Evolutionary conservation across 352 stramenopile species (phyloP).

Genomic region (Plasmopara halstedii): DNA sequence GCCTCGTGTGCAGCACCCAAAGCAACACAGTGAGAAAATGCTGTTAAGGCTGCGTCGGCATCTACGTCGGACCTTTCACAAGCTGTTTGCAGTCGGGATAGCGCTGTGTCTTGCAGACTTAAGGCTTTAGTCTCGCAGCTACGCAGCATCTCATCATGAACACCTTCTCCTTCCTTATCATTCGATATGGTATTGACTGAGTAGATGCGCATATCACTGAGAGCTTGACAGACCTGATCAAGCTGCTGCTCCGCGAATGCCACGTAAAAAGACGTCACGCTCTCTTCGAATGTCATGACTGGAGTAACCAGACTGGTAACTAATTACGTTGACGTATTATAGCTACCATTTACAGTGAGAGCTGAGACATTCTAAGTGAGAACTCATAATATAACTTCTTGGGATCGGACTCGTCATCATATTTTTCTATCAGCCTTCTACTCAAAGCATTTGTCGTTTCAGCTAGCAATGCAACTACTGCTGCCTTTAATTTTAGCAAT

Average conservation of each 20-base stretch:
- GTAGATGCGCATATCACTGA: constrained; percentile 61
- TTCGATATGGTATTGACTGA: too few relatives aligned
- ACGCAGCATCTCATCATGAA: constrained; percentile 75
- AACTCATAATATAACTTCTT: too few relatives aligned
- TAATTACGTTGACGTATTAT: too few relatives aligned
- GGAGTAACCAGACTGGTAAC: too few relatives aligned
- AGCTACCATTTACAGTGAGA: too few relatives aligned
- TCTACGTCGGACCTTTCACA: constrained; percentile 35
- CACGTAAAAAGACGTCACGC: constrained; percentile 77
- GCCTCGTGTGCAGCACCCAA: constrained; percentile 28
- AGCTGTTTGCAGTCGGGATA: constrained; percentile 34
- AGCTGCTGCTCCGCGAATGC: constrained; percentile 66
- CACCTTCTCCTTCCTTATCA: constrained; percentile 14
- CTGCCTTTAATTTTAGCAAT: too few relatives aligned
- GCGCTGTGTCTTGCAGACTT: constrained; percentile 26
- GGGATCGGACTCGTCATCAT: too few relatives aligned
- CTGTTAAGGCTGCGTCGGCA: constrained; percentile 39
- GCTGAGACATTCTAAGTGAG: too few relatives aligned
- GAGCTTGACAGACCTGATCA: constrained; percentile 52
- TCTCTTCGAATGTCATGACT: constrained; percentile 69
- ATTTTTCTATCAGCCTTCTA: too few relatives aligned
- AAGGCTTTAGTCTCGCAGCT: constrained; percentile 66
- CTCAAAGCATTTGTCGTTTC: too few relatives aligned
- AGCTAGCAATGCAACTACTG: too few relatives aligned
- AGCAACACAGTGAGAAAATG: constrained; percentile 46